phyloP scores from a whole-genome alignment of 2,329 filamentous ascomycete genomes.

The Talaromyces sp. region DNA sequence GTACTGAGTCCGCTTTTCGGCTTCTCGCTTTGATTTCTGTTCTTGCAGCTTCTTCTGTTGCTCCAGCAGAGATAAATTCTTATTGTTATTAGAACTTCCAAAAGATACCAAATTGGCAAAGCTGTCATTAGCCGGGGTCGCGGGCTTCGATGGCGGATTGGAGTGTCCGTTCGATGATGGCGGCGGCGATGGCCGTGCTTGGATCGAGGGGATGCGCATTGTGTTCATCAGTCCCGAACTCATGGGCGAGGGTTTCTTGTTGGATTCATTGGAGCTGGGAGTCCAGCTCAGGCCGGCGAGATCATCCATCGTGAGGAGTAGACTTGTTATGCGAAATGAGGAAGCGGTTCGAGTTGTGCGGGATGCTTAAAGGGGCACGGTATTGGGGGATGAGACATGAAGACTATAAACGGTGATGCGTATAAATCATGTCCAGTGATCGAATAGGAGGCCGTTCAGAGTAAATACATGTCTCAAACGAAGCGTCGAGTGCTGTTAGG shows the following conservation, averaged over 20 bases:
- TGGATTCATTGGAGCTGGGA: constrained; percentile 32
- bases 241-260: constrained; percentile 36
- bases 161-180: constrained; percentile 22
- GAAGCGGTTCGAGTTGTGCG: neutral
- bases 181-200: constrained; percentile 44
- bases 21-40: constrained; percentile 70
- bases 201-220: constrained; percentile 37
- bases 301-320: constrained; percentile 41
- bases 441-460: neutral
- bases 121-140: constrained; percentile 45
- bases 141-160: constrained; percentile 39
- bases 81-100: constrained; percentile 48
- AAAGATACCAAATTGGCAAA: constrained; percentile 67
- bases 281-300: constrained; percentile 47
- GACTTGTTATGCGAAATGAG: neutral
- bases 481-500: neutral
- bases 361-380: neutral
- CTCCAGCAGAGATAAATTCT: constrained; percentile 66
- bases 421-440: neutral
- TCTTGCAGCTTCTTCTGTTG: constrained; percentile 69
- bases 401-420: neutral
- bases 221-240: constrained; percentile 34
- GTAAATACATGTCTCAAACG: neutral
- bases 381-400: neutral
- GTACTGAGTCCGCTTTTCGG: constrained; percentile 66